Conservation (phyloP, 2,329 filamentous ascomycete genomes). For the Bimuria novae-zelandiae region DNA sequence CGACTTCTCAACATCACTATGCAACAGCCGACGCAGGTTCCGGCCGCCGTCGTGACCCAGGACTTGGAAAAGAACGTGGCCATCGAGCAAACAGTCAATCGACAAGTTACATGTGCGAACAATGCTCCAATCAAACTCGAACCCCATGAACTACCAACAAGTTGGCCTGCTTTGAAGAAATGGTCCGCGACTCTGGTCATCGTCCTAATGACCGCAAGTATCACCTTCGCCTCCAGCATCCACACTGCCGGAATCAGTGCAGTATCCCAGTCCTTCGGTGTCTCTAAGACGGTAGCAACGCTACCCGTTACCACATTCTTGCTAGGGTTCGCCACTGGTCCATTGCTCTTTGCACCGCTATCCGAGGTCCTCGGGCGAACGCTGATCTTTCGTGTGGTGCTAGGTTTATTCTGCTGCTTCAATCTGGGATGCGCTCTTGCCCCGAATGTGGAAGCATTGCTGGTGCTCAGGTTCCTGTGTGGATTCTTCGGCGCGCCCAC, state of each 20-base stretch:
- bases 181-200: conserved; percentile 15
- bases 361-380: conserved; percentile 50
- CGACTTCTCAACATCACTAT: background rate
- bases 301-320: conserved; percentile 36
- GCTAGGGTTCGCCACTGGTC: conserved; percentile 36
- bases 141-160: conserved; percentile 2
- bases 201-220: conserved; percentile 15
- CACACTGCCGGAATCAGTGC: conserved; percentile 6
- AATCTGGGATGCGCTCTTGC: conserved; percentile 3
- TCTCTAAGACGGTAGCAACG: conserved; percentile 11
- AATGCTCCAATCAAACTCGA: conserved; percentile 1
- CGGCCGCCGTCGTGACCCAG: too few species aligned
- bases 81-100: background rate
- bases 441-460: background rate
- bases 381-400: conserved; percentile 1
- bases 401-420: background rate
- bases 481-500: conserved; percentile 6
- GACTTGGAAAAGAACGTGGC: background rate
- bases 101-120: background rate
- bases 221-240: conserved; percentile 15
- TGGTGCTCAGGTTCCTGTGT: conserved; percentile 1
- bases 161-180: conserved; percentile 11
- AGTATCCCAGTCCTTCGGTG: conserved; percentile 3
- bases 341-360: conserved; percentile 53
- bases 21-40: background rate